These are phyloP conservation scores for Cnidoscolus chayamansa DNA, from an alignment of 441 rosid genomes.

Conservation along the genomic window DNA sequence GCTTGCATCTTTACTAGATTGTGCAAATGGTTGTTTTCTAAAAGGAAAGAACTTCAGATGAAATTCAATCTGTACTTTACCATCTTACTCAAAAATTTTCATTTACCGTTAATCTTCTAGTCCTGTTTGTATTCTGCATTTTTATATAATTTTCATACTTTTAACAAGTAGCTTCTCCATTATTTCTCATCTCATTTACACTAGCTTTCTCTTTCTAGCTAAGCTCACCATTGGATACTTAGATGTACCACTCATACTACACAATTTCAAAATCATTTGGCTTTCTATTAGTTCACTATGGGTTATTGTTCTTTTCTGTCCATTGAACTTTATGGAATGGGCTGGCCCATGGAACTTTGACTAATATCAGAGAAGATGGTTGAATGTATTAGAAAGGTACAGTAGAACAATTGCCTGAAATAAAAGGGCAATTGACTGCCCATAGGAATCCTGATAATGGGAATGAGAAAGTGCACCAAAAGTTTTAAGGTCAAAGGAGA, in stretches of 20 bases:
- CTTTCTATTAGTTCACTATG: neutral
- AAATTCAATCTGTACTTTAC: neutral
- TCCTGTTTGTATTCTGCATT: neutral
- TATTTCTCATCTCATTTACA: neutral
- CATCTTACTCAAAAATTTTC: neutral
- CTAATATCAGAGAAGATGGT: no score
- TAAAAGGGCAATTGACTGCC: no score
- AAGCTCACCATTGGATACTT: neutral
- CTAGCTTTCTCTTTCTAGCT: neutral
- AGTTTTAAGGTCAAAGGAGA: no score
- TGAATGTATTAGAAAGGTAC: neutral
- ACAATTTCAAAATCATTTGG: neutral
- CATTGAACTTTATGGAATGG: neutral
- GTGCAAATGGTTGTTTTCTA: neutral
- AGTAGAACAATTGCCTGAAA: no score
- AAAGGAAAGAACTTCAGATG: neutral
- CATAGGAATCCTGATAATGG: no score
- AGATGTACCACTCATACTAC: neutral
- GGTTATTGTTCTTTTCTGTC: neutral
- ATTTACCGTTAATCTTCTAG: neutral
- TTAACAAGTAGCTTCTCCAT: neutral
- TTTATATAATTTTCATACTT: neutral
- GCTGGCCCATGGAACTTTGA: neutral
- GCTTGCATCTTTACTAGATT: neutral
- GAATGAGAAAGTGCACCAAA: no score